Evolutionary conservation across 305 asterid genomes (phyloP).

Genomic region (Rubia tinctorum): DNA sequence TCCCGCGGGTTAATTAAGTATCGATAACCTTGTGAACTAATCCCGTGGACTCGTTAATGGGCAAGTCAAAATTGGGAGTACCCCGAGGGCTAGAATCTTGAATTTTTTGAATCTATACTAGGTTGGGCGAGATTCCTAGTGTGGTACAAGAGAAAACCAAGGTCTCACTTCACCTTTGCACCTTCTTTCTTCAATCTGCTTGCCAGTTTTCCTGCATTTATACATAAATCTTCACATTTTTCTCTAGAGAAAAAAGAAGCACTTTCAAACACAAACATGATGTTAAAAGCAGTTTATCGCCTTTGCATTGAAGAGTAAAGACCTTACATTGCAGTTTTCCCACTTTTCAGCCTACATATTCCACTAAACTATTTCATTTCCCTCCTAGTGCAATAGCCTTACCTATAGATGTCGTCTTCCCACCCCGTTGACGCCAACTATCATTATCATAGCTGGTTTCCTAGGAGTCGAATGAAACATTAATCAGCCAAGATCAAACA

Average conservation of each 20-base stretch:
- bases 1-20: too few relatives aligned
- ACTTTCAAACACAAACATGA: neutral
- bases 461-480: conserved; percentile 32
- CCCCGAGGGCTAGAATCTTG: too few relatives aligned
- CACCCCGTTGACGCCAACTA: conserved; percentile 98
- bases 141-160: conserved; percentile 1
- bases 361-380: neutral
- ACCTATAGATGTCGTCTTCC: conserved; percentile 97
- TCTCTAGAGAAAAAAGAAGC: neutral
- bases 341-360: neutral
- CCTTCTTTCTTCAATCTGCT: conserved; percentile 82
- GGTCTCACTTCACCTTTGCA: conserved; percentile 58
- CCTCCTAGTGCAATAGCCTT: conserved; percentile 25
- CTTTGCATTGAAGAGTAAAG: neutral
- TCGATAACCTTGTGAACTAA: too few relatives aligned
- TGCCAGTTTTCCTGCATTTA: conserved; percentile 82
- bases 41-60: too few relatives aligned
- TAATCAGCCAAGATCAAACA: conserved; percentile 2
- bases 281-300: neutral
- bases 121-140: too few relatives aligned
- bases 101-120: too few relatives aligned
- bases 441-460: conserved; percentile 91
- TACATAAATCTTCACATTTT: conserved; percentile 9
- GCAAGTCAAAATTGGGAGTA: too few relatives aligned
- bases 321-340: neutral